These are phyloP conservation scores for Trypanosoma cruzi DNA, from an alignment of 208 protist species.

Conservation along the genomic window DNA sequence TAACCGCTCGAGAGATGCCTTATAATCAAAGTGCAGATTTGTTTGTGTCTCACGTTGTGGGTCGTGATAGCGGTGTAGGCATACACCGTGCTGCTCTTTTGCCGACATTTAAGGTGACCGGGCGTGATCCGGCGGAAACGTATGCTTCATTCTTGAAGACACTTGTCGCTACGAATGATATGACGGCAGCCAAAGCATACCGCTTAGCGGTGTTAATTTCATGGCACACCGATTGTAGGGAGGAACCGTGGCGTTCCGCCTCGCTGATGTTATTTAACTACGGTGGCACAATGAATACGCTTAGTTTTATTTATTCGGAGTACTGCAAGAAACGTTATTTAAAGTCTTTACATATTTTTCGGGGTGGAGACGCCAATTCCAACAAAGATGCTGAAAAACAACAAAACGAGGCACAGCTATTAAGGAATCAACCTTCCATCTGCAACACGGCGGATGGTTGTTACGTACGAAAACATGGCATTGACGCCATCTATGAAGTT, in stretches of 20 bases:
- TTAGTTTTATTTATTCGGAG: constrained; percentile 23
- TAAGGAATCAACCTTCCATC: not conserved
- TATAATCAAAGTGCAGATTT: constrained; percentile 28
- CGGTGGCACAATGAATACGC: constrained; percentile 43
- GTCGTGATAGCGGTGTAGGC: constrained; percentile 25
- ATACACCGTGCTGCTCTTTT: constrained; percentile 30
- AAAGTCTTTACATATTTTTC: not conserved
- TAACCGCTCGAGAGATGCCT: not conserved
- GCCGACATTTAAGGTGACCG: constrained; percentile 15
- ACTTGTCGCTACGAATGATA: constrained; percentile 15
- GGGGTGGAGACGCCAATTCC: not conserved
- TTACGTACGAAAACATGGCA: constrained; percentile 36
- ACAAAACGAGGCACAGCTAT: not conserved
- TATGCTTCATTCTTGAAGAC: constrained; percentile 15
- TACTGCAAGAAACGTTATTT: constrained; percentile 1
- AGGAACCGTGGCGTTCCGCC: constrained; percentile 58
- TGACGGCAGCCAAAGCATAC: constrained; percentile 28
- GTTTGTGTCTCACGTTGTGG: constrained; percentile 30
- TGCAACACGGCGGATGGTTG: constrained; percentile 37
- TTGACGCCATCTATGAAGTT: constrained; percentile 70
- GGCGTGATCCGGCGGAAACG: constrained; percentile 8
- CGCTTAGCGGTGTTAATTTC: constrained; percentile 19
- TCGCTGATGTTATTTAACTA: constrained; percentile 62
- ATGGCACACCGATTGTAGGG: constrained; percentile 17
- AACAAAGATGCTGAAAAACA: not conserved